These are phyloP conservation scores for Dendrocalamus sinicus DNA, from an alignment of 176 grass and related monocot species.

Conservation along the genomic window DNA sequence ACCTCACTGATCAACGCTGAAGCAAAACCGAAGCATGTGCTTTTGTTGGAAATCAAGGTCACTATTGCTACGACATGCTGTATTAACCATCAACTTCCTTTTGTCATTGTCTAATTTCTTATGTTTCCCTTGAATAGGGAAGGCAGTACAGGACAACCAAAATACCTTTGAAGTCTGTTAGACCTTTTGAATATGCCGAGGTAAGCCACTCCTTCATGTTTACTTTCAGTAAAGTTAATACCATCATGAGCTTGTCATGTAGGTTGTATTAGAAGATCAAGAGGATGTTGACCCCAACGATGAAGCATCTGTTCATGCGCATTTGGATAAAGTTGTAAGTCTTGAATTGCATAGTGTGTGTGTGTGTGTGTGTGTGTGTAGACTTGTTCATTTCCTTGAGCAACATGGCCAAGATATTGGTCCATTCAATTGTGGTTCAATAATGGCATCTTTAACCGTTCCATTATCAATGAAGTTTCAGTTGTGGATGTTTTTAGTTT, in stretches of 20 bases:
- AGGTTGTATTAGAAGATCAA: conserved; percentile 82
- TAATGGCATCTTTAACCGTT: conserved; percentile 3
- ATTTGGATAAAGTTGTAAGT: conserved; percentile 86
- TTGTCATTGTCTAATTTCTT: conserved; percentile 21
- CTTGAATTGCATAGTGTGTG: background rate
- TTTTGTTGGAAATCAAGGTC: conserved; percentile 89
- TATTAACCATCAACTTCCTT: background rate
- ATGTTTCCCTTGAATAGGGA: conserved; percentile 53
- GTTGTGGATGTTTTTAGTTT: conserved; percentile 12
- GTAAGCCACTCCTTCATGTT: conserved; percentile 40
- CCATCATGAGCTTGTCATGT: conserved; percentile 29
- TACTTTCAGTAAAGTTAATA: background rate
- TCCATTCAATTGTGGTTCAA: background rate
- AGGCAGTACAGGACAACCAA: conserved; percentile 77
- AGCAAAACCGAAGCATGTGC: conserved; percentile 78
- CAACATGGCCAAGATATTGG: background rate
- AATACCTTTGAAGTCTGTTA: conserved; percentile 80
- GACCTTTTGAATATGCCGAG: conserved; percentile 79
- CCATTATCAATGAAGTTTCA: conserved; percentile 12
- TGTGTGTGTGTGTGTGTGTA: too few species aligned
- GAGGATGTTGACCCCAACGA: conserved; percentile 60
- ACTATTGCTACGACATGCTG: conserved; percentile 17
- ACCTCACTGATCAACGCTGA: conserved; percentile 75
- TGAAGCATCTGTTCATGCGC: conserved; percentile 51
- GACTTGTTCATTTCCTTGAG: background rate